Conservation (phyloP, 1,284 basidiomycete genomes). For the Meira miltonrushii region DNA sequence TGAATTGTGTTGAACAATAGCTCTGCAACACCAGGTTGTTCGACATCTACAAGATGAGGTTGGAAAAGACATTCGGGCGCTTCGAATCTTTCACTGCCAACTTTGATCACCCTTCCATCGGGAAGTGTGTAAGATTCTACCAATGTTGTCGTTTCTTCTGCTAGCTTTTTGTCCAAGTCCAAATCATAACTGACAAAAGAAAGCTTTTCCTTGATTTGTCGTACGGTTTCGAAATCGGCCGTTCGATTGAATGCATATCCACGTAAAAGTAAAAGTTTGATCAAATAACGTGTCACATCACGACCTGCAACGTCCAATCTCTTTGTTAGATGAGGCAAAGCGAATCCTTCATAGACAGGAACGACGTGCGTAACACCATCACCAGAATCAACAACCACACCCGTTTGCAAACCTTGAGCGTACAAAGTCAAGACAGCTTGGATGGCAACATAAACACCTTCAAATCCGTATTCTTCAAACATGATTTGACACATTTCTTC, state of each 20-base stretch:
- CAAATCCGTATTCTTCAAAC: constrained; percentile 98
- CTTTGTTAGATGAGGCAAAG: constrained; percentile 86
- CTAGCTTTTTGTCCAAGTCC: constrained; percentile 83
- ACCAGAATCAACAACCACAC: constrained; percentile 96
- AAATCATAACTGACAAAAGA: constrained; percentile 96
- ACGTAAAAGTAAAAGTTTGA: constrained; percentile 95
- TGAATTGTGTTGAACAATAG: constrained; percentile 97
- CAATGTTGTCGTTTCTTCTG: constrained; percentile 92
- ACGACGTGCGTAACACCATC: constrained; percentile 99
- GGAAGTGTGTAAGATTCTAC: constrained; percentile 96
- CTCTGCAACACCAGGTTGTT: constrained; percentile 95
- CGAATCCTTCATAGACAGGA: constrained; percentile 89
- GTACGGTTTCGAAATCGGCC: constrained; percentile 96
- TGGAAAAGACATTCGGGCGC: constrained; percentile 99
- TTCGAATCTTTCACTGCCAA: constrained; percentile 97
- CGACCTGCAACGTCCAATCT: constrained; percentile 89
- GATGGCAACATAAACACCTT: constrained; percentile 93
- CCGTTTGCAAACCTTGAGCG: constrained; percentile 94
- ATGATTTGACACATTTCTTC: constrained; percentile 95
- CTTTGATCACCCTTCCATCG: constrained; percentile 92
- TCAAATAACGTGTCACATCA: constrained; percentile 95
- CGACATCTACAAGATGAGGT: constrained; percentile 92
- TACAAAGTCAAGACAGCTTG: constrained; percentile 97
- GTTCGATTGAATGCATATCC: constrained; percentile 99
- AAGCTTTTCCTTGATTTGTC: constrained; percentile 97